Evolutionary conservation across 768 basidiomycete species (phyloP).

Genomic region (Suillus spraguei): DNA sequence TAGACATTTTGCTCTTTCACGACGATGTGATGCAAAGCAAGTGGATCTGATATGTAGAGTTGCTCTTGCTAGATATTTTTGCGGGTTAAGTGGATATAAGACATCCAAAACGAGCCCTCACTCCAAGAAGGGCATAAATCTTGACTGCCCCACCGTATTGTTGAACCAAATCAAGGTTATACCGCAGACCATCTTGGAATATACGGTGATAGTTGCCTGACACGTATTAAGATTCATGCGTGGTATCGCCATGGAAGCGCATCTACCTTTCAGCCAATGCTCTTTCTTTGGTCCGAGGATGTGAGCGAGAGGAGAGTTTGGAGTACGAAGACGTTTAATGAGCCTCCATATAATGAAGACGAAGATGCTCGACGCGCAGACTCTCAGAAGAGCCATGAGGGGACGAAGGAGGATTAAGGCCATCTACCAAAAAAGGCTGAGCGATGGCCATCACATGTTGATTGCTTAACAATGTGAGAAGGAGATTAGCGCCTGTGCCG

Average conservation of each 20-base stretch:
- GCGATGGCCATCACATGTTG: background rate
- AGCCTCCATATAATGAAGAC: slow-evolving; percentile 24
- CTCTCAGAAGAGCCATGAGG: slow-evolving; percentile 10
- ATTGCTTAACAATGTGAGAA: background rate
- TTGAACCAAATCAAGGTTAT: slow-evolving; percentile 32
- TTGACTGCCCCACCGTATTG: slow-evolving; percentile 38
- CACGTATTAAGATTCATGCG: background rate
- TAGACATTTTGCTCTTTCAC: slow-evolving; percentile 40
- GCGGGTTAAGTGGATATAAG: slow-evolving; percentile 5
- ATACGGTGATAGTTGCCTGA: slow-evolving; percentile 36
- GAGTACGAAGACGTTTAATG: slow-evolving; percentile 11
- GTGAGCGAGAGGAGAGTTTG: slow-evolving; percentile 21
- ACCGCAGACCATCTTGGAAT: slow-evolving; percentile 35
- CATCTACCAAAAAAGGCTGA: background rate
- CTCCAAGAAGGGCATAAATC: slow-evolving; percentile 38
- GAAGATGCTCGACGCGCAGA: slow-evolving; percentile 12
- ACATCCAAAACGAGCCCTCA: slow-evolving; percentile 14
- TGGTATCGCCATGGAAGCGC: too few species aligned
- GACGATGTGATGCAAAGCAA: slow-evolving; percentile 39
- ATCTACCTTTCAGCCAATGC: slow-evolving; percentile 37
- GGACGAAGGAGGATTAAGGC: background rate
- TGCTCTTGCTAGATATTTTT: slow-evolving; percentile 23
- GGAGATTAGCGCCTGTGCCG: background rate
- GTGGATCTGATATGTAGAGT: slow-evolving; percentile 41
- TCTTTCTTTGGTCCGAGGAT: slow-evolving; percentile 36